Base-by-base conservation (phyloP, 2,329 filamentous ascomycete genomes). In the Fusarium sp. region DNA sequence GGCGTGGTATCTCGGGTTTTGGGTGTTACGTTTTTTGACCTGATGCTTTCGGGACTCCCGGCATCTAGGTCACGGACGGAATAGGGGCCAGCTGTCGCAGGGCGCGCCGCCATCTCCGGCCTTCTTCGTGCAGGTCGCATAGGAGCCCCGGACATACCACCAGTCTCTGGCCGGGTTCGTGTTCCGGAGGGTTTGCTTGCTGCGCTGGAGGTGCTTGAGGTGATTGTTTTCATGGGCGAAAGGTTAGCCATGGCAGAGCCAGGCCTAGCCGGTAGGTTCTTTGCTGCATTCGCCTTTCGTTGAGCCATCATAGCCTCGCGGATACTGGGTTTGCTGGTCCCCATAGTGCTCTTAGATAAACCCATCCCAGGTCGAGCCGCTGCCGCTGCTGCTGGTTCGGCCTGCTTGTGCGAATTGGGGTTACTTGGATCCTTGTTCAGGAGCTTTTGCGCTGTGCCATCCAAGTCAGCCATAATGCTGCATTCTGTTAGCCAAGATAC, bases 391-490 rank as follows among this genome's bases (percentile, higher is more conserved):
- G 73, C 76, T 23, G 77, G 72, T 15, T 83, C 79, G 32, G 85
- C 73, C 74, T 87, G 83, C 74, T 86, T 85, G 67, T 87, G 84
- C 8, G 85, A 87, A 75, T 93, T 92, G 10, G 92, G 92, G 73
- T 98, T 98, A 74, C 89, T 86, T 2, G 92, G 84, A 71, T 97
- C 92, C 72, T 93, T 96, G 70, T 94, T 90, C 19, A 99, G 83
- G 32, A 95, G 84, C 56, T 88, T 90, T 76, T 92, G 92, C 4
- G 93, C 91, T 17, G 93, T 94, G 9, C 87, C 77, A 62, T 97
- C 94, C 14, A 98, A 84, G 15, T 85, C 86, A 40, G 88, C 87
- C 84, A 97, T 91, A 71, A 98, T 93, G 7, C 90, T 93, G 60
- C 19, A 9, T 35, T 15, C 4, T 48, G 65, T 77, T 64, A 77